phyloP scores from a whole-genome alignment of 495 filamentous ascomycete species.

The Penicillium lagena region DNA sequence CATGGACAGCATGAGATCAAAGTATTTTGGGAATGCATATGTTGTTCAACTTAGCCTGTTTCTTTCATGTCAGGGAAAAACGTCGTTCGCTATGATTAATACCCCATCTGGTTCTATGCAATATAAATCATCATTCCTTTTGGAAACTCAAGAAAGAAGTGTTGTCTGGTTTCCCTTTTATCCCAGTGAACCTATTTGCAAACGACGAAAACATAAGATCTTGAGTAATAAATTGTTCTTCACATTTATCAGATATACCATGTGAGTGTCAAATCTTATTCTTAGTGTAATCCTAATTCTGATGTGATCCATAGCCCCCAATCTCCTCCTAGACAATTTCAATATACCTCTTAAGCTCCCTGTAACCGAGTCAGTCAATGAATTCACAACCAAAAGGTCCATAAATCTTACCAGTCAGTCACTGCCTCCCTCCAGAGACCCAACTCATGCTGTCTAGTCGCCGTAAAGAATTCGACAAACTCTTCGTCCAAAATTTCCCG shows the following conservation, averaged over 20 bases:
- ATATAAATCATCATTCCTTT: too few species aligned
- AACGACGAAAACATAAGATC: too few species aligned
- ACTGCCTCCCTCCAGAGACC: constrained; percentile 86
- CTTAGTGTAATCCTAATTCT: background rate
- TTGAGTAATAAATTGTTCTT: too few species aligned
- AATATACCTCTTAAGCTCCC: constrained; percentile 23
- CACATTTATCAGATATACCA: background rate
- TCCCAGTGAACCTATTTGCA: too few species aligned
- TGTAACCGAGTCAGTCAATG: constrained; percentile 1
- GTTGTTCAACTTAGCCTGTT: too few species aligned
- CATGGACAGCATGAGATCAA: too few species aligned
- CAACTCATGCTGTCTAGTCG: constrained; percentile 86
- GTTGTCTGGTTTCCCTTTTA: too few species aligned
- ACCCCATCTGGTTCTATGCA: too few species aligned
- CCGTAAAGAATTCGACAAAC: constrained; percentile 89
- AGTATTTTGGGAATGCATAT: too few species aligned
- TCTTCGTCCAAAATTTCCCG: constrained; percentile 81
- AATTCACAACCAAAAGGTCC: background rate
- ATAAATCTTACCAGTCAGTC: constrained; percentile 73
- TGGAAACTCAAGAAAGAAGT: too few species aligned
- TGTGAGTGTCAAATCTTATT: background rate
- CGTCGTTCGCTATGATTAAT: too few species aligned
- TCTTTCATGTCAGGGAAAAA: too few species aligned
- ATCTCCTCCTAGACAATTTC: constrained; percentile 15
- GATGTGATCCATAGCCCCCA: background rate